Evolutionary conservation across 192 early-diverging fungal genomes (phyloP), one percentile per base, ranked within the genome.

Genomic region (Fimicolochytrium jonesii): DNA sequence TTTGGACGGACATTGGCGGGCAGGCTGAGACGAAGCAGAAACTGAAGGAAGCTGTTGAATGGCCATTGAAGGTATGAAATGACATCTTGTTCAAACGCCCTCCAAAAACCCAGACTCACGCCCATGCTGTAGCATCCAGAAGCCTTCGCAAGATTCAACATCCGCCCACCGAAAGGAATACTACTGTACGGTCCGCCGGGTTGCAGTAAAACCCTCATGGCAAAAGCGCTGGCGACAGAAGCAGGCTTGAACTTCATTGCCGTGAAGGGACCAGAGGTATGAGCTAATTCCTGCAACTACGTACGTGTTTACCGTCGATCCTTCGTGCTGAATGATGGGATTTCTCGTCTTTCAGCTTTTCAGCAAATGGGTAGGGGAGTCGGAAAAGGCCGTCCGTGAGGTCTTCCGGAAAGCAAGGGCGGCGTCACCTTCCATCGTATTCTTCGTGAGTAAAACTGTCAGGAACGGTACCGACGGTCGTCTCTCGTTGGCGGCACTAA

Each of bases 291-390:
- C n/a, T n/a, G n/a, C n/a, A n/a, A n/a, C n/a, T n/a, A n/a, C n/a
- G n/a, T n/a, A n/a, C n/a, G n/a, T n/a, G n/a, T n/a, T n/a, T n/a
- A n/a, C n/a, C n/a, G n/a, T n/a, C n/a, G n/a, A n/a, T n/a, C n/a
- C n/a, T n/a, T n/a, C n/a, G n/a, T n/a, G n/a, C n/a, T n/a, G n/a
- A 68, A 23, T 60, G 47, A 49, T 18, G 48, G 15, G 26, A 23
- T 17, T 20, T 18, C 20, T 9, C 28, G 22, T 15, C 11, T 31
- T 45, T 6, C 51, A 92, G 90, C 74, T 97, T 11, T 95, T 97
- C 66, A 97, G 92, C 78, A 99, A 97, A 69, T 99, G 94, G 94
- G 97, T 99, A 6, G 97, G 97, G 26, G 97, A 99, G 63, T 94
- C 92, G 2, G 97, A 99, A 73, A 95, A 94, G 75, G 93, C 94